These are phyloP conservation scores for Stromatinia cepivora DNA, from an alignment of 2,329 filamentous ascomycete genomes.

Conservation along the genomic window DNA sequence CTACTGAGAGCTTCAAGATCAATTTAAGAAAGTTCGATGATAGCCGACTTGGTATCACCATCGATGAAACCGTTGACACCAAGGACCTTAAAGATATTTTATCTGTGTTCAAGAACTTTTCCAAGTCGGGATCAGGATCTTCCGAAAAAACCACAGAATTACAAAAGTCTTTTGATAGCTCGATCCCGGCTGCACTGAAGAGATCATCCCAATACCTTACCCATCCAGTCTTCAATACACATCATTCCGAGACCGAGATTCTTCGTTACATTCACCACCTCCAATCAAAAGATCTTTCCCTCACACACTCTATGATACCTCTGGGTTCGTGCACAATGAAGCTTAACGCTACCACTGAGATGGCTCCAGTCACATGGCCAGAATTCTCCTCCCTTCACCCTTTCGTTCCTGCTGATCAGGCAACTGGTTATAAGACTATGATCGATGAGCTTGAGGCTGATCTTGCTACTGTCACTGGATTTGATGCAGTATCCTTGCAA, in stretches of 20 bases:
- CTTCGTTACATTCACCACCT: constrained; percentile 91
- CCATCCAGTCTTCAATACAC: constrained; percentile 90
- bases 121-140: constrained; percentile 35
- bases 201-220: constrained; percentile 77
- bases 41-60: constrained; percentile 67
- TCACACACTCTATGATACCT: constrained; percentile 97
- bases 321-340: constrained; percentile 99
- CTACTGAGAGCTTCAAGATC: constrained; percentile 53
- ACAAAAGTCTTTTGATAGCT: constrained; percentile 45
- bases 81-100: constrained; percentile 59
- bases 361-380: constrained; percentile 79
- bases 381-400: constrained; percentile 81
- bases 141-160: constrained; percentile 41
- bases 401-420: constrained; percentile 64
- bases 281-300: constrained; percentile 89
- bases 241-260: constrained; percentile 94
- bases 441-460: constrained; percentile 73
- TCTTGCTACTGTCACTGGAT: constrained; percentile 80
- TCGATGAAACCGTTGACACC: constrained; percentile 71
- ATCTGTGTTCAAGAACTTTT: constrained; percentile 51
- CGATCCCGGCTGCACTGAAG: constrained; percentile 60
- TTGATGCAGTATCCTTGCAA: constrained; percentile 85
- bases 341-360: constrained; percentile 89
- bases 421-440: constrained; percentile 68
- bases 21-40: constrained; percentile 64